A percentile compares a stretch with the other conserved stretches of the same genome.
Conservation (phyloP, 352 stramenopile genomes). For the Lagenidium giganteum region DNA sequence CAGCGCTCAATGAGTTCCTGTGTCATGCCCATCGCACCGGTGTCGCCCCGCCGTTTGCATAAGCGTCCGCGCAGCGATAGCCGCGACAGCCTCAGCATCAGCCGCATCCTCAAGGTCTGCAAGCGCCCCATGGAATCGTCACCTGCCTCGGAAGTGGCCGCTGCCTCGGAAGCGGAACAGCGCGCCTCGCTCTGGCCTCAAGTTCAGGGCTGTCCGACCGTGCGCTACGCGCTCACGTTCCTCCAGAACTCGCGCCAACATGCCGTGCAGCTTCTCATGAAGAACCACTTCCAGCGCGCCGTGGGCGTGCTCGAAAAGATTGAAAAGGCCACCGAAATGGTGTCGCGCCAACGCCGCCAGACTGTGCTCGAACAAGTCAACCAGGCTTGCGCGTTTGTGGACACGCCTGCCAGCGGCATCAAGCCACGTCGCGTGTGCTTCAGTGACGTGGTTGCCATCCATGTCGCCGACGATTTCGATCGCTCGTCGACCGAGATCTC, state of each 20-base stretch:
- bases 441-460: conserved; percentile 42
- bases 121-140: conserved; percentile 52
- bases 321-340: conserved; percentile 74
- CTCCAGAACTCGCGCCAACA: conserved; percentile 72
- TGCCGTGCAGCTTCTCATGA: conserved; percentile 52
- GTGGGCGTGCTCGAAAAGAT: conserved; percentile 77
- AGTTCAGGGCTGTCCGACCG: too few relatives aligned
- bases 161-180: too few relatives aligned
- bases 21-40: conserved; percentile 34
- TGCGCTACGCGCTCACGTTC: conserved; percentile 68
- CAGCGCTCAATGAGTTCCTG: conserved; percentile 46
- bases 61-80: conserved; percentile 53
- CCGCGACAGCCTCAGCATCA: conserved; percentile 41
- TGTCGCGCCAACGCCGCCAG: conserved; percentile 57
- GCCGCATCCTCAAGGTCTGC: conserved; percentile 50
- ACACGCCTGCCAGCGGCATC: conserved; percentile 19
- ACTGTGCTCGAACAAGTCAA: conserved; percentile 62
- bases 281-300: conserved; percentile 76
- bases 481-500: conserved; percentile 53
- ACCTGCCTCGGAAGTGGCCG: too few relatives aligned
- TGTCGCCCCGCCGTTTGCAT: conserved; percentile 32
- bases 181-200: too few relatives aligned
- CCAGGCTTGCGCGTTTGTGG: conserved; percentile 19
- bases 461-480: conserved; percentile 38
- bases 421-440: conserved; percentile 46